phyloP scores from a whole-genome alignment of 1,284 basidiomycete genomes.

The Ganoderma resinaceum region DNA sequence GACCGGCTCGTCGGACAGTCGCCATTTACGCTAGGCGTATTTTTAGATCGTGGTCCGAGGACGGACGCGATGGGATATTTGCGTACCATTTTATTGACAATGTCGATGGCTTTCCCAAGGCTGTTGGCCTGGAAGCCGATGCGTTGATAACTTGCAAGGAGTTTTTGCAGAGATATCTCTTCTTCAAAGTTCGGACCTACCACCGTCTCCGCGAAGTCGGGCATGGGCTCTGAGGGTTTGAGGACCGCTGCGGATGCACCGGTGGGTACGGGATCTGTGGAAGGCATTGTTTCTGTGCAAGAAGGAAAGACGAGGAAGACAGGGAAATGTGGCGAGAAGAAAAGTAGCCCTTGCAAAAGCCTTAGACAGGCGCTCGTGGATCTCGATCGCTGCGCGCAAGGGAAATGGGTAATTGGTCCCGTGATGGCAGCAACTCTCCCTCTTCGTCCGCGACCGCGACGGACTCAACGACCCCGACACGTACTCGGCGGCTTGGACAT shows the following conservation, averaged over 20 bases:
- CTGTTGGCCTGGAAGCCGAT: conserved; percentile 98
- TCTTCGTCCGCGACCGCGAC: conserved; percentile 18
- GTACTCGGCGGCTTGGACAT: conserved; percentile 24
- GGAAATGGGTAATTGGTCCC: conserved; percentile 31
- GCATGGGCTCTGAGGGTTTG: conserved; percentile 81
- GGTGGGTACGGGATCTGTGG: conserved; percentile 50
- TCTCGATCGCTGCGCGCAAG: conserved; percentile 22
- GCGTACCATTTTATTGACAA: conserved; percentile 88
- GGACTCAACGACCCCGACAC: conserved; percentile 19
- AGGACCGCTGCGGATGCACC: conserved; percentile 77
- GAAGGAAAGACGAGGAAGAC: conserved; percentile 1
- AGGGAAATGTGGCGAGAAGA: background rate
- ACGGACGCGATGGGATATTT: background rate
- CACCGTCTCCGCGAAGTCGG: conserved; percentile 76
- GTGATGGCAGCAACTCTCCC: conserved; percentile 32
- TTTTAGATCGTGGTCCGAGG: conserved; percentile 14
- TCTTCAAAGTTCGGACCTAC: conserved; percentile 90
- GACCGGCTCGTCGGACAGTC: conserved; percentile 82
- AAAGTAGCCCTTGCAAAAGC: background rate
- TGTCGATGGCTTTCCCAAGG: conserved; percentile 87
- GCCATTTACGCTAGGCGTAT: conserved; percentile 72
- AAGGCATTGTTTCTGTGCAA: conserved; percentile 25
- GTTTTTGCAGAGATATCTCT: conserved; percentile 68
- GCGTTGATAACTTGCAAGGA: conserved; percentile 84
- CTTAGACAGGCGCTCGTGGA: conserved; percentile 10